Base-by-base conservation (phyloP, 1,139 yeast species). In the Suhomyces maxii region DNA sequence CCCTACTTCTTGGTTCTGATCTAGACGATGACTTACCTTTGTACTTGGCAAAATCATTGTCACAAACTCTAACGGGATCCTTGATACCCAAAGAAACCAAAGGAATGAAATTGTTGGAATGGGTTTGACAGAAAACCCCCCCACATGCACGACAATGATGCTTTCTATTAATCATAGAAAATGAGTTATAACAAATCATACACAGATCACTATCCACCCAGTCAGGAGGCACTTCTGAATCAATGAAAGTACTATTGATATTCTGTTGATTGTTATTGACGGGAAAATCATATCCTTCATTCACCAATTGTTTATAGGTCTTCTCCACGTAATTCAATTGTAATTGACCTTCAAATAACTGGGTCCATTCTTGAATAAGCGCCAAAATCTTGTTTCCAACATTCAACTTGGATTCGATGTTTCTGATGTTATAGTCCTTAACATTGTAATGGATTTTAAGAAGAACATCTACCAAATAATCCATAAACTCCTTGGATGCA, bases 141-240 rank as follows among this genome's bases (percentile, higher is more conserved):
- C 99, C 99, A 68, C 99, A 93, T 43, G 96, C 87, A 46, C 99
- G 78, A 63, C 99, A 93, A 67, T 93, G 99, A 64, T 93, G 99
- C 62, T 93, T 90, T 58, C 99, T 77, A 63, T 89, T 90, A 53
- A 91, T 73, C 65, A 91, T 79, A 2, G 95, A 76, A 59, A 93
- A 93, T 11, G 85, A 72, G 34, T 77, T 82, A 45, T 95, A 90
- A 58, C 98, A 89, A 49, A 89, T 83, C 98, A 95, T 91, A 64
- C 99, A 93, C 10, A 89, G 89, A 58, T 90, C 96, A 13, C 90
- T 85, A 60, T 95, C 99, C 25, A 88, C 84, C 99, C 99, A 93
- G 58, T 91, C 98, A 0, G 99, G 99, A 3, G 99, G 97, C 6
- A 93, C 91, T 51, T 84, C 87, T 1, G 97, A 81, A 61, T 93